Evolutionary conservation across 2,329 filamentous ascomycete species (phyloP), one percentile per base, ranked within the genome.

Genomic region (Neophaeococcomyces aloes): DNA sequence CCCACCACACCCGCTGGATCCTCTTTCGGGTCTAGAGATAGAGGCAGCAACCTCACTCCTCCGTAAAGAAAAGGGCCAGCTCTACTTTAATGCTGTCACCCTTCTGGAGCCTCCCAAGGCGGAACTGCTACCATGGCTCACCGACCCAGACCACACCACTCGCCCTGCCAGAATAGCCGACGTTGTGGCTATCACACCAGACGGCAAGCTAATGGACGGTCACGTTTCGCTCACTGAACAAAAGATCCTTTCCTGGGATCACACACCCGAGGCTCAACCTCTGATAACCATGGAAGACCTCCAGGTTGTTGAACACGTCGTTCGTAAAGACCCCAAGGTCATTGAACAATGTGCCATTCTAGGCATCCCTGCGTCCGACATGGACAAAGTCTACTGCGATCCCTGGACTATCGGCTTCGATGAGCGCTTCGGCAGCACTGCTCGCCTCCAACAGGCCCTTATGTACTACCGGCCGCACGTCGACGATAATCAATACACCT

Each of bases 381-480:
- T 95, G 88, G 70, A 91, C 70, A 94, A 94, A 65, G 85, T 95
- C 37, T 94, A 93, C 68, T 94, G 87, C 63, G 88, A 95, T 60
- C 86, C 86, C 8, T 95, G 88, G 88, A 94, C 88, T 1, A 94
- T 95, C 62, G 88, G 88, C 38, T 94, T 86, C 59, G 88, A 95
- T 56, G 85, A 93, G 66, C 81, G 88, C 34, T 91, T 87, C 56
- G 88, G 87, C 49, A 89, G 68, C 60, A 70, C 70, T 33, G 71
- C 86, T 33, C 79, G 88, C 43, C 75, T 94, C 3, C 88, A 95
- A 65, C 88, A 95, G 65, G 88, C 86, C 2, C 70, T 95, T 43
- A 94, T 94, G 86, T 95, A 95, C 70, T 95, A 93, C 64, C 79
- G 88, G 13, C 87, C 87, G 3, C 73, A 89, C 54, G 58, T 82